Evolutionary conservation across 2,329 filamentous ascomycete genomes (phyloP).

Genomic region (Alternaria metachromatica): DNA sequence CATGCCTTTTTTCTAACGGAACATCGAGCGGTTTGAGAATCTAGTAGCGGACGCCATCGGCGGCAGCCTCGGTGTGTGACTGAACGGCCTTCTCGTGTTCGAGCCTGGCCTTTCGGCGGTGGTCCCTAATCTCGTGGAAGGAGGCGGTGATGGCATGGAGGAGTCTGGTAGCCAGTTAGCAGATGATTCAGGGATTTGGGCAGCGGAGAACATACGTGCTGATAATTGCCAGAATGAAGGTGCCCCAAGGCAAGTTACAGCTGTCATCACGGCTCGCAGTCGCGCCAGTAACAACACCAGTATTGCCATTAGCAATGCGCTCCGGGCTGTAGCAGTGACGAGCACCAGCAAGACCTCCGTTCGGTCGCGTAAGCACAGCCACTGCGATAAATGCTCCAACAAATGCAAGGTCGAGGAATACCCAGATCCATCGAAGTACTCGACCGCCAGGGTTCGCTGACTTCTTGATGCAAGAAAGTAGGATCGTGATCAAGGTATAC

Average conservation of each 20-base stretch:
- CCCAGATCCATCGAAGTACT: conserved; percentile 50
- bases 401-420: conserved; percentile 46
- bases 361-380: conserved; percentile 49
- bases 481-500: conserved; percentile 51
- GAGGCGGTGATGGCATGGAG: conserved; percentile 53
- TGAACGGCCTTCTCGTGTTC: conserved; percentile 19
- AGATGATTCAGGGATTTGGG: neutral
- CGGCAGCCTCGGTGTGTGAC: neutral
- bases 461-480: conserved; percentile 46
- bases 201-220: conserved; percentile 50
- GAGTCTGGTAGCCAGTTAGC: conserved; percentile 35
- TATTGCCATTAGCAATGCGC: conserved; percentile 8
- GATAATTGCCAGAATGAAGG: conserved; percentile 54
- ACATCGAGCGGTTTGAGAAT: neutral
- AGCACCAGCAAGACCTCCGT: conserved; percentile 43
- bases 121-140: conserved; percentile 49
- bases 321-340: conserved; percentile 38
- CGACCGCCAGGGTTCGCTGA: conserved; percentile 36
- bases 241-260: conserved; percentile 54
- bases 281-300: conserved; percentile 14
- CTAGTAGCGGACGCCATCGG: conserved; percentile 2
- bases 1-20: neutral
- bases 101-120: conserved; percentile 21
- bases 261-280: conserved; percentile 29
- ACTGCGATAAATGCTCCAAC: conserved; percentile 55